Evolutionary conservation across 2,329 filamentous ascomycete species (phyloP).

Genomic region (Purpureocillium takamizusanense): DNA sequence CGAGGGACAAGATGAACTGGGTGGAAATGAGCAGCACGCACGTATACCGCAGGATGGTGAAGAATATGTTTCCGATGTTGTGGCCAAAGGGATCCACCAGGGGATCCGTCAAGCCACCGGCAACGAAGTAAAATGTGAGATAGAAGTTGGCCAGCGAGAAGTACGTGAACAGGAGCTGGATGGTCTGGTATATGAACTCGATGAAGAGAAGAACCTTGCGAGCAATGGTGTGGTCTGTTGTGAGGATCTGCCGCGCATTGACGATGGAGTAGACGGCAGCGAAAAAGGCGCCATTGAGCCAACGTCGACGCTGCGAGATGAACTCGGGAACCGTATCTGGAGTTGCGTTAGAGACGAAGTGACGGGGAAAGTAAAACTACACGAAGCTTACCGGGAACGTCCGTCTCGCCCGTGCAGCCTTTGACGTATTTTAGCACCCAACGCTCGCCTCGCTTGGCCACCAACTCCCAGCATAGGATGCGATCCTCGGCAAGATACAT

Average conservation of each 20-base stretch:
- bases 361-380: conserved; percentile 11
- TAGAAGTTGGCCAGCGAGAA: conserved; percentile 99
- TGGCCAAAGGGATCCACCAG: conserved; percentile 86
- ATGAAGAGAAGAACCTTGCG: conserved; percentile 89
- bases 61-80: conserved; percentile 74
- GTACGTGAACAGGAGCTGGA: conserved; percentile 90
- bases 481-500: conserved; percentile 90
- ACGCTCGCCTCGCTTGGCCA: conserved; percentile 86
- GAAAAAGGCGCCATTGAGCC: conserved; percentile 98
- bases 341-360: conserved; percentile 12
- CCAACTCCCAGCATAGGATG: conserved; percentile 88
- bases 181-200: conserved; percentile 91
- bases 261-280: conserved; percentile 95
- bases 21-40: conserved; percentile 83
- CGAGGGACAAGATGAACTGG: conserved; percentile 93
- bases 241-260: conserved; percentile 89
- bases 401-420: conserved; percentile 91
- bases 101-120: conserved; percentile 74
- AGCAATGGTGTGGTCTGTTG: conserved; percentile 79
- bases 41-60: conserved; percentile 75
- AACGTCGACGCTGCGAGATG: conserved; percentile 89
- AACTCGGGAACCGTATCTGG: conserved; percentile 88
- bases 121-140: conserved; percentile 96
- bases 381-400: conserved; percentile 91
- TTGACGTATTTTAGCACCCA: conserved; percentile 99